A percentile compares a stretch with the other conserved stretches of the same genome.
These are phyloP conservation scores for Pneumocystis murina DNA, from an alignment of 1,139 yeast species.

Conservation along the genomic window DNA sequence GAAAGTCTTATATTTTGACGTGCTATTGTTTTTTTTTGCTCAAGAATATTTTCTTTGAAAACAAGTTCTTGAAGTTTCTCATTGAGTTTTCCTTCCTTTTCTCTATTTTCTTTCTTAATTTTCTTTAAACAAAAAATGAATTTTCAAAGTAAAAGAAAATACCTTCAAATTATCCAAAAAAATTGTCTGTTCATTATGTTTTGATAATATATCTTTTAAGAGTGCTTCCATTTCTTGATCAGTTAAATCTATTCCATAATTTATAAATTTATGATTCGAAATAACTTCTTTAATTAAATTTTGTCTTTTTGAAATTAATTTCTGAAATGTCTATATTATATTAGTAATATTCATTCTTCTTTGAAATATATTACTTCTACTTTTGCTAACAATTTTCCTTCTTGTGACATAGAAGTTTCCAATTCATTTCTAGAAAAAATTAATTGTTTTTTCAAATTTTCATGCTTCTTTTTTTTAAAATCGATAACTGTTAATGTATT, in stretches of 20 bases:
- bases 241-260: not conserved
- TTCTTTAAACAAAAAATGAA: not conserved
- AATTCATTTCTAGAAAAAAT: not conserved
- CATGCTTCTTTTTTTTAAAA: conserved; percentile 12
- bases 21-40: conserved; percentile 13
- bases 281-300: conserved; percentile 7
- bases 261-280: conserved; percentile 2
- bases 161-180: conserved; percentile 6
- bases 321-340: conserved; percentile 21
- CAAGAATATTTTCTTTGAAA: conserved; percentile 13
- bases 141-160: not conserved
- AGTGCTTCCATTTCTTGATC: not conserved
- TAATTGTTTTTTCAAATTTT: conserved; percentile 1
- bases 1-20: conserved; percentile 9
- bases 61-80: conserved; percentile 10
- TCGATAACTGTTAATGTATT: conserved; percentile 21
- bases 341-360: not conserved
- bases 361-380: conserved; percentile 20
- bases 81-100: not conserved
- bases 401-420: conserved; percentile 28
- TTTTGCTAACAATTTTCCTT: conserved; percentile 45
- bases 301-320: conserved; percentile 1
- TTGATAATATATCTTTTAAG: not conserved
- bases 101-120: not conserved
- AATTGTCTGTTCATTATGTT: not conserved